Evolutionary conservation across 2,329 filamentous ascomycete genomes (phyloP), one percentile per base, ranked within the genome.

Genomic region (Lachnellula occidentalis): DNA sequence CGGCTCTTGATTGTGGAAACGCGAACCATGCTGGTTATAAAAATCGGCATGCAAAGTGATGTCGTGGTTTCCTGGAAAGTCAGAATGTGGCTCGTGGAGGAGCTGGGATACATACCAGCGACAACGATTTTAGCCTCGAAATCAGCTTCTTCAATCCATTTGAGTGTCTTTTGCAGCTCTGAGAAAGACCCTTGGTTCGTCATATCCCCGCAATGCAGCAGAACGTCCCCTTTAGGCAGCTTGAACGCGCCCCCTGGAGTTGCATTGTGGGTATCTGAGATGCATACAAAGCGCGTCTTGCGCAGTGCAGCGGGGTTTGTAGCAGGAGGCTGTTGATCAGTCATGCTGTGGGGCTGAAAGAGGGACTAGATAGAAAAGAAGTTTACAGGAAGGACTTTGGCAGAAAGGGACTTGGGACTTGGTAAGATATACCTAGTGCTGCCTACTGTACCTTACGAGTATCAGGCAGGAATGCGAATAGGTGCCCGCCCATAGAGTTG

Each of bases 201-300:
- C 61, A 92, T 70, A 66, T 92, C 88, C 6, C 88, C 87, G 1
- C 87, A 87, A 66, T 90, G 87, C 48, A 91, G 83, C 34, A 92
- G 75, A 8, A 92, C 80, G 66, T 92, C 86, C 41, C 87, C 88
- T 21, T 77, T 77, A 0, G 88, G 87, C 1, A 90, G 76, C 62
- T 81, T 85, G 61, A 80, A 75, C 2, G 76, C 76, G 61, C 74
- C 69, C 49, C 66, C 60, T 12, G 76, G 73, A n/a, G 70, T 69
- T 36, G 72, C 77, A 67, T 88, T 88, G 70, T 91, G 87, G 2
- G 87, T 91, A 70, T 92, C 88, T 4, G 87, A 88, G 53, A 91
- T 78, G 71, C 86, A 90, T 50, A 91, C 85, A 54, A 91, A 78
- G 57, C 87, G 79, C 5, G 86, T 84, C 58, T 78, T 73, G 34